These are phyloP conservation scores for Boletus reticuloceps DNA, from an alignment of 768 basidiomycete species.

Conservation along the genomic window DNA sequence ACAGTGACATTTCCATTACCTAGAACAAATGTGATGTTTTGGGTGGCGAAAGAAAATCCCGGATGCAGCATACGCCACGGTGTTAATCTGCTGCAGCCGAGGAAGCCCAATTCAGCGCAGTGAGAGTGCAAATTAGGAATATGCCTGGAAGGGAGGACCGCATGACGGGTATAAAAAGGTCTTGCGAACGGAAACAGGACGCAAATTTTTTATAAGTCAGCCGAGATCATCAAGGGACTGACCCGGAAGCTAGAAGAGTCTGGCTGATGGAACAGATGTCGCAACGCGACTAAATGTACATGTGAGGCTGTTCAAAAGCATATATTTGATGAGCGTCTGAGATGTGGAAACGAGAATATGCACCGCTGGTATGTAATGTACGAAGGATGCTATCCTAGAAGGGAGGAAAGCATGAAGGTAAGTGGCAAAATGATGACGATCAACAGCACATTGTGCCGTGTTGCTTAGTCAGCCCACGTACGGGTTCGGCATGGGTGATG, in stretches of 20 bases:
- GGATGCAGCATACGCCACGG: slow-evolving; percentile 1
- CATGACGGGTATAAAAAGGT: background rate
- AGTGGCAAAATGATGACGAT: no score
- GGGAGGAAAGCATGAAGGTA: no score
- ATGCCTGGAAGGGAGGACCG: background rate
- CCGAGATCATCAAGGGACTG: background rate
- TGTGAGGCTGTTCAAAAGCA: no score
- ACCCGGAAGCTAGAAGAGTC: background rate
- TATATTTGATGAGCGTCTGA: no score
- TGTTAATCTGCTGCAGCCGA: slow-evolving; percentile 5
- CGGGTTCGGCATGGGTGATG: slow-evolving; percentile 7
- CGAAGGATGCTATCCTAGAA: no score
- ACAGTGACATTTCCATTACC: background rate
- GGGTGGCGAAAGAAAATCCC: slow-evolving; percentile 2
- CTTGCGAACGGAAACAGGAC: no score
- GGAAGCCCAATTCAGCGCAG: background rate
- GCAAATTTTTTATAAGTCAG: background rate
- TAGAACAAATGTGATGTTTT: background rate
- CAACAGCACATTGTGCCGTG: no score
- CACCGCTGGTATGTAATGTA: no score
- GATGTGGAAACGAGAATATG: no score
- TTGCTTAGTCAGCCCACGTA: slow-evolving; percentile 22
- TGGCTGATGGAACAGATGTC: no score
- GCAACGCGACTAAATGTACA: no score
- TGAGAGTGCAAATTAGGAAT: background rate